These are phyloP conservation scores for Trichophyton benhamiae DNA, from an alignment of 2,329 filamentous ascomycete genomes.

Conservation along the genomic window DNA sequence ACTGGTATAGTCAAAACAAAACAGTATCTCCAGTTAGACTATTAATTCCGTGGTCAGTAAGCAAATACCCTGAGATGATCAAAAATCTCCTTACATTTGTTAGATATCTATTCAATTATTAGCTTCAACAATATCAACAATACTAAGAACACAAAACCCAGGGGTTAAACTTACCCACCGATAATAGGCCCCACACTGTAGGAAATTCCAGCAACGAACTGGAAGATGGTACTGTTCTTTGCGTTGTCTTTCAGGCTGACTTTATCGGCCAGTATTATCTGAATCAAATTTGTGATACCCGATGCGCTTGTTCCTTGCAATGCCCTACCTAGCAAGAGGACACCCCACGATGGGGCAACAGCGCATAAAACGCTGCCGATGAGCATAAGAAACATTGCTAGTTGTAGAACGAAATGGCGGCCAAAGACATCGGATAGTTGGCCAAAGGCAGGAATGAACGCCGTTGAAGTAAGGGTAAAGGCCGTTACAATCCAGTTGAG, in stretches of 20 bases:
- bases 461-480: slow-evolving; percentile 55
- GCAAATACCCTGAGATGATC: slow-evolving; percentile 25
- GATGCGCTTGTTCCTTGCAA: slow-evolving; percentile 52
- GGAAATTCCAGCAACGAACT: slow-evolving; percentile 46
- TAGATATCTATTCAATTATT: slow-evolving; percentile 18
- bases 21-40: slow-evolving; percentile 52
- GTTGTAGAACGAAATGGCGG: slow-evolving; percentile 46
- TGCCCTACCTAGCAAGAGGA: slow-evolving; percentile 51
- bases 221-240: slow-evolving; percentile 50
- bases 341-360: slow-evolving; percentile 43
- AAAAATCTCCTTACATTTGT: slow-evolving; percentile 19
- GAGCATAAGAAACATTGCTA: slow-evolving; percentile 45
- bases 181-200: slow-evolving; percentile 52
- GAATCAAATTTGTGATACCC: slow-evolving; percentile 48
- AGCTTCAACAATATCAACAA: not conserved
- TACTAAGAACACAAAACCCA: not conserved
- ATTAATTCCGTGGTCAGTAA: slow-evolving; percentile 30
- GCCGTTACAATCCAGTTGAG: slow-evolving; percentile 59
- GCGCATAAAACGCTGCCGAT: slow-evolving; percentile 52
- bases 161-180: slow-evolving; percentile 33
- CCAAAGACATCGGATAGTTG: slow-evolving; percentile 56
- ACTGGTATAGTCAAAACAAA: slow-evolving; percentile 54
- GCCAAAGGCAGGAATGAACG: slow-evolving; percentile 55
- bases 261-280: slow-evolving; percentile 53
- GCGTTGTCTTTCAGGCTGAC: slow-evolving; percentile 51